Percentiles rank a stretch among this genome's conserved stretches.
phyloP scores from a whole-genome alignment of 169 alveolate species.

The Besnoitia besnoiti region DNA sequence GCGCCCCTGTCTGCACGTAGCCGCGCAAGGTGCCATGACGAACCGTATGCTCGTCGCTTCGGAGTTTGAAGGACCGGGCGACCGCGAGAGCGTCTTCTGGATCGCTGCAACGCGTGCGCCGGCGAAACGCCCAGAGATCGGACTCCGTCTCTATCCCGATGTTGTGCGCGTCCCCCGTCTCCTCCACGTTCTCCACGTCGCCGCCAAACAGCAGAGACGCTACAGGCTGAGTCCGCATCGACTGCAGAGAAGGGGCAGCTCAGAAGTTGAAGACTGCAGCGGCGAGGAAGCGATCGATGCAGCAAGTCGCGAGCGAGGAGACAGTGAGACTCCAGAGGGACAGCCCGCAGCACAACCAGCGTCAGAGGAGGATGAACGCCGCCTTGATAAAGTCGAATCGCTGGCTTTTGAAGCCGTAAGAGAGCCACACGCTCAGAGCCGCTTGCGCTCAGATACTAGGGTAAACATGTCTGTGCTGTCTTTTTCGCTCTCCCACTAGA shows the following conservation, averaged over 20 bases:
- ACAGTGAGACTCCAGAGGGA: neutral
- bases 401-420: slow-evolving; percentile 1
- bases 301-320: neutral
- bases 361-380: neutral
- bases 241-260: neutral
- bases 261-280: no score
- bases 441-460: neutral
- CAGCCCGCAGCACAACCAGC: neutral
- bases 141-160: neutral
- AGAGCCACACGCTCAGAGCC: neutral
- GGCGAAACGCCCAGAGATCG: neutral
- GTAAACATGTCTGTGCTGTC: neutral
- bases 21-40: no score
- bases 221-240: neutral
- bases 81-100: neutral
- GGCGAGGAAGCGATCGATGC: neutral
- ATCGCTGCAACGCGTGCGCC: neutral
- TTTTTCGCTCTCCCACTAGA: neutral
- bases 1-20: no score
- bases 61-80: neutral
- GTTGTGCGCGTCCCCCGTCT: slow-evolving; percentile 14
- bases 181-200: neutral
- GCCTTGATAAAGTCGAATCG: neutral
- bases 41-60: neutral
- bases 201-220: neutral